Percentiles rank a stretch among this genome's conserved stretches.
Conservation (phyloP, 108 stramenopile genomes). For the Asterionellopsis glacialis region DNA sequence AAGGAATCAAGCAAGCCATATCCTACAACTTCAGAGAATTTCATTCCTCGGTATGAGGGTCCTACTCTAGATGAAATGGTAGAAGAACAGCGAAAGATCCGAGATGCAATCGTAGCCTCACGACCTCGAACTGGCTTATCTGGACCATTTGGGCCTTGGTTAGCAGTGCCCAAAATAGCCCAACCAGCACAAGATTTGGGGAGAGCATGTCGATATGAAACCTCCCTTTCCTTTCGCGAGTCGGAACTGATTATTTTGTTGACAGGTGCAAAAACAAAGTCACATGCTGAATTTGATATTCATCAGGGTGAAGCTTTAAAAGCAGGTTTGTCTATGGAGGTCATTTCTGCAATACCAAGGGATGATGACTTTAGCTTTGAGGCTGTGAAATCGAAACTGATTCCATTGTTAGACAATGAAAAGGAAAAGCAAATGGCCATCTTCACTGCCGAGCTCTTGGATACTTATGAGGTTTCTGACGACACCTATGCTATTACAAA, state of each 20-base stretch:
- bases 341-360: conserved; percentile 58
- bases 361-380: conserved; percentile 45
- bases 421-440: conserved; percentile 57
- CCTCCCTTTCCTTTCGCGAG: conserved; percentile 50
- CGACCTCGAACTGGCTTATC: conserved; percentile 71
- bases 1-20: neutral
- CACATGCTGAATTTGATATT: conserved; percentile 70
- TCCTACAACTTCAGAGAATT: neutral
- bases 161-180: conserved; percentile 65
- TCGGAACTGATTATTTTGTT: conserved; percentile 76
- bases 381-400: conserved; percentile 30
- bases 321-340: conserved; percentile 51
- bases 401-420: conserved; percentile 49
- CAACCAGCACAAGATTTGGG: conserved; percentile 61
- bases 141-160: conserved; percentile 86
- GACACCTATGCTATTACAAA: conserved; percentile 61
- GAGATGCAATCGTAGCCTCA: conserved; percentile 46
- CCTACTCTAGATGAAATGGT: conserved; percentile 50
- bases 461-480: conserved; percentile 63
- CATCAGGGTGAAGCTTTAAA: conserved; percentile 67
- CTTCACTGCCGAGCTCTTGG: conserved; percentile 70
- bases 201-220: conserved; percentile 59
- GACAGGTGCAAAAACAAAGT: conserved; percentile 62
- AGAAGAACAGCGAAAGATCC: conserved; percentile 47
- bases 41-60: conserved; percentile 47